Evolutionary conservation across 2,329 filamentous ascomycete species (phyloP).

Genomic region (Sporothrix euskadiensis): DNA sequence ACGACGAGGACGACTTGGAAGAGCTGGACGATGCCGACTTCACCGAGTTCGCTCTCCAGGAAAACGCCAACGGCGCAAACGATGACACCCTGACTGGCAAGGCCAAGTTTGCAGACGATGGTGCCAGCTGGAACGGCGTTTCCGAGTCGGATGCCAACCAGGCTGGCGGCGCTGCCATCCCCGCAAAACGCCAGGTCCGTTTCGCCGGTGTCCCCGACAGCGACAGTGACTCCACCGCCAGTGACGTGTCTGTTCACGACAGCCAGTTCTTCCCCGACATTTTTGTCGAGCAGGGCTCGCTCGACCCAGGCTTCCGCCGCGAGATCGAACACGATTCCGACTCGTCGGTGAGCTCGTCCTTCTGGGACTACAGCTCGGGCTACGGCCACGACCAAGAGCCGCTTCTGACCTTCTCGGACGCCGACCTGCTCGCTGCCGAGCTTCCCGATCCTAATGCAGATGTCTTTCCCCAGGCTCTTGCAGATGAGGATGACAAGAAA

Average conservation of each 20-base stretch:
- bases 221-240: conserved; percentile 61
- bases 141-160: conserved; percentile 42
- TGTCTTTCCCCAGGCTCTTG: not conserved
- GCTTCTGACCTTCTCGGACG: conserved; percentile 37
- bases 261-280: conserved; percentile 73
- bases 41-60: conserved; percentile 41
- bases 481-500: not conserved
- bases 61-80: conserved; percentile 43
- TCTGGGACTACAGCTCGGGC: conserved; percentile 62
- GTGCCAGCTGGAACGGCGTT: conserved; percentile 47
- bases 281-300: conserved; percentile 71
- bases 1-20: conserved; percentile 41
- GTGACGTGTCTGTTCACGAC: conserved; percentile 60
- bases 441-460: conserved; percentile 1
- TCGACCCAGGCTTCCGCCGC: conserved; percentile 70
- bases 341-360: conserved; percentile 58
- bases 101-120: conserved; percentile 53
- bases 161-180: conserved; percentile 15
- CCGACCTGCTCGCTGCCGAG: conserved; percentile 36
- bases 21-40: conserved; percentile 41
- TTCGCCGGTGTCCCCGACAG: conserved; percentile 68
- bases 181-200: conserved; percentile 66
- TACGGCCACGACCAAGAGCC: conserved; percentile 41
- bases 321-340: conserved; percentile 70
- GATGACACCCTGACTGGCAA: conserved; percentile 39